Evolutionary conservation across 805 yeast genomes (phyloP).

Genomic region (Schwanniomyces pseudopolymorphus): DNA sequence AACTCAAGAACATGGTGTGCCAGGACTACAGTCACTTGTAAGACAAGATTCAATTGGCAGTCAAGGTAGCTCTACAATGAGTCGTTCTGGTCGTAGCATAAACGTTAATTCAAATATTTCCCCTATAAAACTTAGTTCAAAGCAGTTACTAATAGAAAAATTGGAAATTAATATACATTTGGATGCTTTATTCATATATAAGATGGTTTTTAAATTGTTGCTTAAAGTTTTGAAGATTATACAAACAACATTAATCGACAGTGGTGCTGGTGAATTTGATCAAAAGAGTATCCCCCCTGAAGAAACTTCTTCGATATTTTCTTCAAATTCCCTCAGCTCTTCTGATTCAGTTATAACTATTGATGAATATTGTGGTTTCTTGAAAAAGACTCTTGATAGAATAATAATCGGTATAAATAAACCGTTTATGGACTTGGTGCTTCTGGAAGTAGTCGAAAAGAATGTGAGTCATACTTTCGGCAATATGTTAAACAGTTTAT

Average conservation of each 20-base stretch:
- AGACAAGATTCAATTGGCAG: constrained; percentile 9
- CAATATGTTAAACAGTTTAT: constrained; percentile 23
- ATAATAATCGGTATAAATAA: constrained; percentile 36
- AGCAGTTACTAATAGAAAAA: constrained; percentile 43
- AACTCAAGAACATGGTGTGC: neutral
- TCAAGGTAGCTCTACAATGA: constrained; percentile 11
- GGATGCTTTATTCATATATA: constrained; percentile 39
- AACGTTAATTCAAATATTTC: constrained; percentile 18
- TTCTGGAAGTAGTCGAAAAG: constrained; percentile 30
- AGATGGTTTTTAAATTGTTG: constrained; percentile 31
- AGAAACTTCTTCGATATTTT: constrained; percentile 37
- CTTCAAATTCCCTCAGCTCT: constrained; percentile 25
- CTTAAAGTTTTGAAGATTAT: constrained; percentile 25
- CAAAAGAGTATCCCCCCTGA: constrained; percentile 10
- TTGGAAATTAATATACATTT: constrained; percentile 42
- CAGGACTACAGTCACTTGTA: neutral
- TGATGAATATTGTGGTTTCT: constrained; percentile 32
- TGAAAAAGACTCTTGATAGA: constrained; percentile 26
- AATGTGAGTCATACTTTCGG: constrained; percentile 29
- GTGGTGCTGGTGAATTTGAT: constrained; percentile 1
- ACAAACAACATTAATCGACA: constrained; percentile 18
- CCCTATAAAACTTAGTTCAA: constrained; percentile 40
- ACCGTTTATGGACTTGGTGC: constrained; percentile 32
- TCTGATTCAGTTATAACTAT: constrained; percentile 19
- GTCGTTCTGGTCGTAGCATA: constrained; percentile 3